Conservation (phyloP, 2,329 filamentous ascomycete genomes). For the Aureobasidium sp. region DNA sequence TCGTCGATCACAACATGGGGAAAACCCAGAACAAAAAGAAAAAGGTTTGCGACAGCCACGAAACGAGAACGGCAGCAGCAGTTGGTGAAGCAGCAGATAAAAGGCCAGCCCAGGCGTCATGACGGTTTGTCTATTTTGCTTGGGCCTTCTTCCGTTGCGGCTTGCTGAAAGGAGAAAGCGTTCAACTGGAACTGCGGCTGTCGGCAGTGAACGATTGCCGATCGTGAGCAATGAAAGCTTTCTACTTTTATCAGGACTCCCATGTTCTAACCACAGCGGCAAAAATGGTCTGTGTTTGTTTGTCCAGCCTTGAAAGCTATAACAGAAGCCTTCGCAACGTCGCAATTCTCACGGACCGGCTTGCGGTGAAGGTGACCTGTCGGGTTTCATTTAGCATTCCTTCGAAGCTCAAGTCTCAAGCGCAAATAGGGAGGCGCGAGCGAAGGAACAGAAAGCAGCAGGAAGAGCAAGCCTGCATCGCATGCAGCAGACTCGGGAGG, state of each 20-base stretch:
- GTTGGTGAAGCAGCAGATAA: background rate
- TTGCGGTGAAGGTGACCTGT: background rate
- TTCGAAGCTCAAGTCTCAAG: background rate
- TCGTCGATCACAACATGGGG: background rate
- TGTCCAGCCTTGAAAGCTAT: background rate
- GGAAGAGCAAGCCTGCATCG: background rate
- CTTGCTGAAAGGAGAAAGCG: background rate
- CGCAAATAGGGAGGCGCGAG: background rate
- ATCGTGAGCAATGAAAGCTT: conserved; percentile 6
- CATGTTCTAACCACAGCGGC: background rate
- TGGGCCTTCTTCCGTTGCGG: background rate
- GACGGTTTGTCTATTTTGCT: background rate
- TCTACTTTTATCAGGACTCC: background rate
- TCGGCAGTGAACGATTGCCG: conserved; percentile 11
- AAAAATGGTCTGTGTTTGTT: background rate
- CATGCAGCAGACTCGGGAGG: background rate
- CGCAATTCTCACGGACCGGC: background rate
- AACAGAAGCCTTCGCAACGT: background rate
- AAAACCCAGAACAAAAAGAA: background rate
- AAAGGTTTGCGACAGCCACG: background rate
- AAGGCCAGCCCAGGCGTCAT: conserved; percentile 4
- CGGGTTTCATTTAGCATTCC: background rate
- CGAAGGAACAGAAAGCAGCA: conserved; percentile 6
- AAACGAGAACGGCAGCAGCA: background rate
- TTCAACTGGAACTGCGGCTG: background rate